Evolutionary conservation across 768 basidiomycete species (phyloP), one percentile per base, ranked within the genome.

Genomic region (Pleurotus salmoneostramineus): DNA sequence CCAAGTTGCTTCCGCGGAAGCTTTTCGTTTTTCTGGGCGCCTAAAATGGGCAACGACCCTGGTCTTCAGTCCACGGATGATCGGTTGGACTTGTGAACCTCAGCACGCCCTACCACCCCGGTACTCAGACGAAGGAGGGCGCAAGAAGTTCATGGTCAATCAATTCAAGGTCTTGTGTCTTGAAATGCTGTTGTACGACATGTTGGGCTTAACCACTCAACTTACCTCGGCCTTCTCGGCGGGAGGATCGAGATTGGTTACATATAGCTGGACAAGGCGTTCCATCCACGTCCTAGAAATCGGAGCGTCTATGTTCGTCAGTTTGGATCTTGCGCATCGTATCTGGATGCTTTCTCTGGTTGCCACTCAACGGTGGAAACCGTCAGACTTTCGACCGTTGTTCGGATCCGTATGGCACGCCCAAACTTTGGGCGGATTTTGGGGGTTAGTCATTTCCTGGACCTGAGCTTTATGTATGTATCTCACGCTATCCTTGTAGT

Each of bases 351-450:
- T 45, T 6, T 10, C 15, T 6, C 44, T 45, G 44, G 12, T 15
- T n/a, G 11, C n/a, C 44, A 45, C 44, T 10, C 3, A 17, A 11
- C 8, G 17, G 17, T 45, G 44, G 44, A 6, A 11, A 15, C 44
- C 44, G 12, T 45, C 44, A 11, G 44, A 45, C 15, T 45, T 45
- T 17, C 44, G 44, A 6, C 64, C 57, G 31, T 12, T 66, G 4
- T 70, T 67, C 36, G 71, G 72, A 15, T 45, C 21, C 37, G 69
- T 62, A 61, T 45, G 49, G 2, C 66, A 73, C 11, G 64, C 68
- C 0, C 69, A 68, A 47, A 68, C 69, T 3, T 15, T 73, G 2
- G 63, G 71, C 11, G 64, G 61, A 36, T 67, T 72, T 49, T 74
- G 72, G 74, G 70, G 72, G 73, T 72, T 55, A 33, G 3, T 31